These are phyloP conservation scores for Pseudocohnilembus persalinus DNA, from an alignment of 169 alveolate genomes.

Conservation along the genomic window DNA sequence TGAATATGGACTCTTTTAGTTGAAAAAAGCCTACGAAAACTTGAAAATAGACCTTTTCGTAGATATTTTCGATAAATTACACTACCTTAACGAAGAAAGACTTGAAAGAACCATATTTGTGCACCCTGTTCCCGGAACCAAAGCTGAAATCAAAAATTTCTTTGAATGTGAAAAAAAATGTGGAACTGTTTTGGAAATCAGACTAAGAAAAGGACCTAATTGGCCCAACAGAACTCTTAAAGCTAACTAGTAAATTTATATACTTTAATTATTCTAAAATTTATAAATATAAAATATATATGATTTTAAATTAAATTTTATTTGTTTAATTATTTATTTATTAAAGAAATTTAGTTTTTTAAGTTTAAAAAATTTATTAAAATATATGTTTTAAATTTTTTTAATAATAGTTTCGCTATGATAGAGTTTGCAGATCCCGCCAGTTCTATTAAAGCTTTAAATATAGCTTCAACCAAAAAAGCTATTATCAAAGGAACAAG, in stretches of 20 bases:
- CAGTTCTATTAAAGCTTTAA: constrained; percentile 64
- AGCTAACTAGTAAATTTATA: constrained; percentile 24
- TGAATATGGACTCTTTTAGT: constrained; percentile 52
- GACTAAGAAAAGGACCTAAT: constrained; percentile 68
- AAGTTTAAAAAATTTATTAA: too few species aligned
- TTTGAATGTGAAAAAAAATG: constrained; percentile 47
- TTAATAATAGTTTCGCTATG: constrained; percentile 37
- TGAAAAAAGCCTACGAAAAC: constrained; percentile 46
- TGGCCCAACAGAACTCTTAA: constrained; percentile 56
- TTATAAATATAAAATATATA: too few species aligned
- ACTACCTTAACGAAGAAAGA: constrained; percentile 55
- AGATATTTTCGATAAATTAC: constrained; percentile 63
- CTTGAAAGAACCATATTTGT: constrained; percentile 77
- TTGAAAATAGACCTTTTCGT: constrained; percentile 44
- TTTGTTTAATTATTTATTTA: too few species aligned
- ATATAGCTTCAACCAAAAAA: constrained; percentile 63
- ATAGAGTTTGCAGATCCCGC: constrained; percentile 72
- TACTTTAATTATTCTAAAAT: too few species aligned
- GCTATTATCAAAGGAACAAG: constrained; percentile 48
- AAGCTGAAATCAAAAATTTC: constrained; percentile 29
- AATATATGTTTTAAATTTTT: too few species aligned
- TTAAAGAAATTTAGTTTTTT: too few species aligned
- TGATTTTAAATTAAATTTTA: too few species aligned
- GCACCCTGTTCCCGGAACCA: constrained; percentile 33
- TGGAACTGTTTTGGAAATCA: constrained; percentile 69